These are phyloP conservation scores for Heterobasidion occidentale DNA, from an alignment of 1,284 basidiomycete species.

Conservation along the genomic window DNA sequence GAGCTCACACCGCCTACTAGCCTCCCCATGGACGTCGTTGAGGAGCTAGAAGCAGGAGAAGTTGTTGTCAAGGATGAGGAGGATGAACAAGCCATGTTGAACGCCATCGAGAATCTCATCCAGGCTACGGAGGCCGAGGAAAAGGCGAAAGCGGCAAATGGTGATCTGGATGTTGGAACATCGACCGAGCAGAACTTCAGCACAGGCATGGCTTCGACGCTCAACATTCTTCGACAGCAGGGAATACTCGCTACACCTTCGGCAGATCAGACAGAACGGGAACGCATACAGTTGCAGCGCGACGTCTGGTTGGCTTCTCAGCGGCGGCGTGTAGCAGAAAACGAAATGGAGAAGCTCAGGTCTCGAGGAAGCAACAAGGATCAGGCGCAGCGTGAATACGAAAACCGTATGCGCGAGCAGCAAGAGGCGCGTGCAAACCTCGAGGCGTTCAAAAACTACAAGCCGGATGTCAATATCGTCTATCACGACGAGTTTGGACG, in stretches of 20 bases:
- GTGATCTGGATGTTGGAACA: slow-evolving; percentile 44
- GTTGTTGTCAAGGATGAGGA: slow-evolving; percentile 66
- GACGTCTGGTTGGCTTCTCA: slow-evolving; percentile 91
- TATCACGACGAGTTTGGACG: slow-evolving; percentile 98
- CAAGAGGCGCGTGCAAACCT: slow-evolving; percentile 81
- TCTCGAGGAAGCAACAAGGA: slow-evolving; percentile 81
- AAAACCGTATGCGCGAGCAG: slow-evolving; percentile 87
- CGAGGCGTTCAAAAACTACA: slow-evolving; percentile 89
- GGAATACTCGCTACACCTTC: slow-evolving; percentile 73
- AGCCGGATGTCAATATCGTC: slow-evolving; percentile 93
- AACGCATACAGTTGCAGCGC: slow-evolving; percentile 76
- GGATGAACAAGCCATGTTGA: slow-evolving; percentile 63
- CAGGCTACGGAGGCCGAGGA: slow-evolving; percentile 53
- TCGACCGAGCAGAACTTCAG: slow-evolving; percentile 68
- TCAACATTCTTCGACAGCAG: slow-evolving; percentile 86
- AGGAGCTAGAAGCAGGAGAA: slow-evolving; percentile 77
- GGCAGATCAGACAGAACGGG: slow-evolving; percentile 70
- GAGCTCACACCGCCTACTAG: slow-evolving; percentile 43
- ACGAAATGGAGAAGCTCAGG: slow-evolving; percentile 74
- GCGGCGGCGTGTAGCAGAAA: slow-evolving; percentile 64
- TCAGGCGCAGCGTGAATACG: slow-evolving; percentile 91
- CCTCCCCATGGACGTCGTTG: slow-evolving; percentile 36
- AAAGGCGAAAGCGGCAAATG: slow-evolving; percentile 22
- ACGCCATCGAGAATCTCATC: slow-evolving; percentile 64
- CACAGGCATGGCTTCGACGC: slow-evolving; percentile 80